These are phyloP conservation scores for Capsicum rhomboideum DNA, from an alignment of 257 asterid genomes.

Conservation along the genomic window DNA sequence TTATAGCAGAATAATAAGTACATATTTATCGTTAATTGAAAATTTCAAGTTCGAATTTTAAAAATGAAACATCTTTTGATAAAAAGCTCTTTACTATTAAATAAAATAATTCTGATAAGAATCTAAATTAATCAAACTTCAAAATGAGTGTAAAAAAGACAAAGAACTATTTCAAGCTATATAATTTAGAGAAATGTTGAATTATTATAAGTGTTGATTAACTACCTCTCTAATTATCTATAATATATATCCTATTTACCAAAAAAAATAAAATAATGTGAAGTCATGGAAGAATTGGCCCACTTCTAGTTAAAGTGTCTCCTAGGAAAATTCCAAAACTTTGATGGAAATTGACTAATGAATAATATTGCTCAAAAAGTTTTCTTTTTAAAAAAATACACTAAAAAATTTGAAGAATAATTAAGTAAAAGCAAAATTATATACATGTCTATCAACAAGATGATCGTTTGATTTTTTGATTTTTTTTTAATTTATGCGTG, in stretches of 20 bases:
- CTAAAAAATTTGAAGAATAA: too few relatives aligned
- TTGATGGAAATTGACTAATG: not conserved
- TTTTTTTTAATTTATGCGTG: not conserved
- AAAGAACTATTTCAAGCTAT: not conserved
- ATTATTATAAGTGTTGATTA: not conserved
- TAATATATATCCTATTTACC: too few relatives aligned
- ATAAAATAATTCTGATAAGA: not conserved
- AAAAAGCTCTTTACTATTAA: not conserved
- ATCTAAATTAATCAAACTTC: not conserved
- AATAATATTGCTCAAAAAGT: not conserved
- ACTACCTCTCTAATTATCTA: too few relatives aligned
- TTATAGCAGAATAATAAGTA: not conserved
- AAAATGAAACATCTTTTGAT: not conserved
- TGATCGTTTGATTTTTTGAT: not conserved
- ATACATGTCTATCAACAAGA: not conserved
- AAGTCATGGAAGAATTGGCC: not conserved
- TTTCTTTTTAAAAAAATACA: too few relatives aligned
- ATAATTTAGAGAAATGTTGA: not conserved
- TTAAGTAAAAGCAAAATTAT: not conserved
- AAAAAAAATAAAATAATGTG: too few relatives aligned
- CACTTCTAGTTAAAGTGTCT: not conserved
- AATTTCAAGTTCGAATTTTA: not conserved
- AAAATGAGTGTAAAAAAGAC: not conserved
- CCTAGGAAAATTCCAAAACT: not conserved
- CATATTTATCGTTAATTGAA: rapidly evolving